phyloP scores from a whole-genome alignment of 2,329 filamentous ascomycete genomes.

The Gremmenia infestans region DNA sequence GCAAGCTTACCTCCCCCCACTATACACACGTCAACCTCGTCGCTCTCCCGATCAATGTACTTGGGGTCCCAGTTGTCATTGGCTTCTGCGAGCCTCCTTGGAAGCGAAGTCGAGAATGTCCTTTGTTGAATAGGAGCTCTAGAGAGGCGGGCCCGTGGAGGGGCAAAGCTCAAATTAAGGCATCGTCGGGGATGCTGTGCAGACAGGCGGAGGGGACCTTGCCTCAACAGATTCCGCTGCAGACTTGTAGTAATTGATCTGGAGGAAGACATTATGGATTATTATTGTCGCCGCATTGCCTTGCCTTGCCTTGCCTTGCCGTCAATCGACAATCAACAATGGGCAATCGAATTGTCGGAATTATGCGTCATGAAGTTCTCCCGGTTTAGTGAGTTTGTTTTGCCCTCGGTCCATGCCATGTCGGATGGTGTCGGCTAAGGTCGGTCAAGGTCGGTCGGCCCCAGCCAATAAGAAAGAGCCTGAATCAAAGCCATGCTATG shows the following conservation, averaged over 20 bases:
- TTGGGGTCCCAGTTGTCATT: conserved; percentile 61
- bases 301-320: conserved; percentile 15
- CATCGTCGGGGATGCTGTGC: conserved; percentile 15
- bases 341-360: not conserved
- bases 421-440: too few species aligned
- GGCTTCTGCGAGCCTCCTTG: conserved; percentile 37
- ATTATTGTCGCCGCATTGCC: conserved; percentile 26
- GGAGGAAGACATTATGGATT: conserved; percentile 25
- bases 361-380: too few species aligned
- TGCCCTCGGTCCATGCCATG: too few species aligned
- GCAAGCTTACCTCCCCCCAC: conserved; percentile 68
- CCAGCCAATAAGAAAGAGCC: too few species aligned
- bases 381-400: too few species aligned
- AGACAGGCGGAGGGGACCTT: conserved; percentile 12
- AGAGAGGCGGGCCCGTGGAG: conserved; percentile 17
- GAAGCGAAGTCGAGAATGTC: conserved; percentile 40
- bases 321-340: not conserved
- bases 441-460: too few species aligned
- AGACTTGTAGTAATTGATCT: conserved; percentile 23
- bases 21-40: conserved; percentile 95
- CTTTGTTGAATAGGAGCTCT: conserved; percentile 29
- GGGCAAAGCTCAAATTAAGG: conserved; percentile 14
- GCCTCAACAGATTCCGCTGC: conserved; percentile 24
- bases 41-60: conserved; percentile 76
- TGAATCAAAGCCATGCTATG: too few species aligned